Evolutionary conservation across 768 basidiomycete species (phyloP).

Genomic region (Rhizopogon vulgaris): DNA sequence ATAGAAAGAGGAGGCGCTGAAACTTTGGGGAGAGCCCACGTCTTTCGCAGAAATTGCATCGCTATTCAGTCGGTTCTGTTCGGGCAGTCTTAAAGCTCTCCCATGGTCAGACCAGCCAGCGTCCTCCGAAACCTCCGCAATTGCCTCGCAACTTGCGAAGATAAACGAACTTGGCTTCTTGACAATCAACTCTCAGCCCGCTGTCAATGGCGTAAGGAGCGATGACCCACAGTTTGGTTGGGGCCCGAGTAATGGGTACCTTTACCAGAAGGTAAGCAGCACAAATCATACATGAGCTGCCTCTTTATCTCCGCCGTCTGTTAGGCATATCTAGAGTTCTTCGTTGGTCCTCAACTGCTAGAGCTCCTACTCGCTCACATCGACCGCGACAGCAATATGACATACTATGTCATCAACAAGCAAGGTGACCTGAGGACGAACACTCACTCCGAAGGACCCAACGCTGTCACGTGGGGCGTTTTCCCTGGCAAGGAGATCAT

Average conservation of each 20-base stretch:
- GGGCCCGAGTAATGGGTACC: constrained; percentile 91
- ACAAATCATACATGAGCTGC: not conserved
- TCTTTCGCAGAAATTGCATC: constrained; percentile 55
- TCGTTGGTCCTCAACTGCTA: constrained; percentile 73
- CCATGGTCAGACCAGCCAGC: constrained; percentile 96
- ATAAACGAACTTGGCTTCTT: constrained; percentile 92
- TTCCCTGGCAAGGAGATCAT: constrained; percentile 96
- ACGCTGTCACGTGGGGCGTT: constrained; percentile 98
- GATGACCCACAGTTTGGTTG: constrained; percentile 86
- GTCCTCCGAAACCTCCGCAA: constrained; percentile 75
- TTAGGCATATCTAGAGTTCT: constrained; percentile 95
- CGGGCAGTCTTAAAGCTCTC: constrained; percentile 62
- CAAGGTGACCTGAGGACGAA: constrained; percentile 93
- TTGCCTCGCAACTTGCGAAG: constrained; percentile 69
- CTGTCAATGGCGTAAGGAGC: constrained; percentile 83
- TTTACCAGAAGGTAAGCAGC: constrained; percentile 81
- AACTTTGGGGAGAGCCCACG: constrained; percentile 83
- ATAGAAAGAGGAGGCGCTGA: constrained; percentile 81
- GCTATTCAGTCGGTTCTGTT: constrained; percentile 85
- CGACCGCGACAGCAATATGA: constrained; percentile 81
- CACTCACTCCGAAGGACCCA: constrained; percentile 90
- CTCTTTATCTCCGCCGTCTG: constrained; percentile 2
- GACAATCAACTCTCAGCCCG: constrained; percentile 96
- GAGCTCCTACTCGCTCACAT: constrained; percentile 71
- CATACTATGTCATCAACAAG: constrained; percentile 97